phyloP scores from a whole-genome alignment of 2,329 filamentous ascomycete species.

The Aspergillus thermomutatus region DNA sequence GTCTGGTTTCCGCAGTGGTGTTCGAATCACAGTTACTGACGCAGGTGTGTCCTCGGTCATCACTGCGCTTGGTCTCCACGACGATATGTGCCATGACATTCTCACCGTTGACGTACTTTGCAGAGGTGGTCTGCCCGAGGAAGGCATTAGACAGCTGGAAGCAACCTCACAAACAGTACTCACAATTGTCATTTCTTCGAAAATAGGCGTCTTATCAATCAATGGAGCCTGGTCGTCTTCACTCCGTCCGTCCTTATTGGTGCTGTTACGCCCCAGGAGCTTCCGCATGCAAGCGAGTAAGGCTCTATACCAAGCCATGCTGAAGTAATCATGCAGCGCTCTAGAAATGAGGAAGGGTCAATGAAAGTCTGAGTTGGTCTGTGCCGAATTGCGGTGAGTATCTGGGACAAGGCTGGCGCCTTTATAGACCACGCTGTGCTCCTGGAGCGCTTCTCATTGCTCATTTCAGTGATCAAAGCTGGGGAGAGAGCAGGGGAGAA shows the following conservation, averaged over 20 bases:
- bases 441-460: too few relatives aligned
- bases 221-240: background rate
- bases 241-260: background rate
- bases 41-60: background rate
- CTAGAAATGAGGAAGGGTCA: background rate
- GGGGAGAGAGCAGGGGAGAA: too few relatives aligned
- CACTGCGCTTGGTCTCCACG: background rate
- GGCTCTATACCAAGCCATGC: background rate
- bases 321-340: background rate
- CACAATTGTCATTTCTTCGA: background rate
- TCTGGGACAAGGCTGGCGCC: background rate
- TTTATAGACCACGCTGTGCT: background rate
- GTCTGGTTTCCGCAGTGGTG: background rate
- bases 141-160: background rate
- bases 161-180: constrained; percentile 1
- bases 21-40: background rate
- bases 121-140: background rate
- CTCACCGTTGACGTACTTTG: background rate
- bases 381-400: background rate
- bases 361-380: background rate
- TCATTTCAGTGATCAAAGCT: too few relatives aligned
- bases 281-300: background rate
- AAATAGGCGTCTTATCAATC: background rate
- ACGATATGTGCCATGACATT: background rate
- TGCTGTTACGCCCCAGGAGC: background rate